phyloP scores from a whole-genome alignment of 352 stramenopile genomes.

The Sclerospora graminicola region DNA sequence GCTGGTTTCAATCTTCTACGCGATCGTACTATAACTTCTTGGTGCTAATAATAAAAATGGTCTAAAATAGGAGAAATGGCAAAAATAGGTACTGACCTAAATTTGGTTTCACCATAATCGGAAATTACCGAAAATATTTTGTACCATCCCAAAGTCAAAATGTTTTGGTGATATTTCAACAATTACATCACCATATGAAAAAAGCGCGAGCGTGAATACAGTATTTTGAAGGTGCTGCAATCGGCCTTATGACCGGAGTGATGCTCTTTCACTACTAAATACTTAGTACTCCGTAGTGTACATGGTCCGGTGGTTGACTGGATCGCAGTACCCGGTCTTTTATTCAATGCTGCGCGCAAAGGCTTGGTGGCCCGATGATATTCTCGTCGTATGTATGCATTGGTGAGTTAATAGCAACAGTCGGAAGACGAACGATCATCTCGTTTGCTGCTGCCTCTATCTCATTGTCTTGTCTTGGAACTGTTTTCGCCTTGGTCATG shows the following conservation, averaged over 20 bases:
- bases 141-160: no score
- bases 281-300: no score
- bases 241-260: constrained; percentile 35
- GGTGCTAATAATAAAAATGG: no score
- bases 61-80: no score
- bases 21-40: no score
- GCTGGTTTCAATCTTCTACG: no score
- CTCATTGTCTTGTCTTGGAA: constrained; percentile 32
- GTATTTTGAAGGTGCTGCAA: constrained; percentile 32
- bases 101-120: no score
- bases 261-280: constrained; percentile 33
- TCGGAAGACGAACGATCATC: constrained; percentile 36
- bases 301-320: constrained; percentile 24
- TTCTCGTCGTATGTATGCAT: constrained; percentile 59
- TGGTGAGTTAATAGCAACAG: constrained; percentile 38
- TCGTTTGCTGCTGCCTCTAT: constrained; percentile 36
- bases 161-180: no score
- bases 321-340: constrained; percentile 43
- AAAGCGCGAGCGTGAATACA: constrained; percentile 28
- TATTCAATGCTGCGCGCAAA: constrained; percentile 57
- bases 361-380: constrained; percentile 56
- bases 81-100: no score
- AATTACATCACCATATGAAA: constrained; percentile 35
- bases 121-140: no score
- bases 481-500: constrained; percentile 39